These are phyloP conservation scores for Takakia lepidozioides DNA, from an alignment of 225 moss, liverwort and hornwort species.

Conservation along the genomic window DNA sequence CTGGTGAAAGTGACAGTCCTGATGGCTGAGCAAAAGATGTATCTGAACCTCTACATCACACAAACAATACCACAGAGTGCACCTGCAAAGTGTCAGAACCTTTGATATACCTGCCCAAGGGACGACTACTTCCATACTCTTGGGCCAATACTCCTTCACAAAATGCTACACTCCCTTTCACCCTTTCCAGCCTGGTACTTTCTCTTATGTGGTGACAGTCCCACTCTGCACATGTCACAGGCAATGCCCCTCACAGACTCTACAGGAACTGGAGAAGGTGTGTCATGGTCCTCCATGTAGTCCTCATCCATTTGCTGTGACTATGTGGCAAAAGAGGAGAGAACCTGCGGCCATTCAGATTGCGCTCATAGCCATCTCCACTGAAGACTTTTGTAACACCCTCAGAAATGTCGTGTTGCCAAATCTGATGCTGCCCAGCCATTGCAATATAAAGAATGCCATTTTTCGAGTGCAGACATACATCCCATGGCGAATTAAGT, in stretches of 20 bases:
- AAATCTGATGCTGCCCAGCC: conserved; percentile 97
- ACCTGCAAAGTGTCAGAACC: too few relatives aligned
- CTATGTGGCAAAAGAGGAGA: too few relatives aligned
- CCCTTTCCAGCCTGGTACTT: too few relatives aligned
- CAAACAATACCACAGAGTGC: conserved; percentile 4
- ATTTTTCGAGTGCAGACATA: conserved; percentile 57
- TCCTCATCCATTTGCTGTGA: too few relatives aligned
- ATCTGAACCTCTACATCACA: conserved; percentile 58
- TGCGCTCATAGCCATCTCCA: conserved; percentile 97
- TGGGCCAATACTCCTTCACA: background rate
- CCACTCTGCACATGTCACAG: too few relatives aligned
- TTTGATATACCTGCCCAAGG: too few relatives aligned
- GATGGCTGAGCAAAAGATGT: conserved; percentile 96
- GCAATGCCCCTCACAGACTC: too few relatives aligned
- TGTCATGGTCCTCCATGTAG: too few relatives aligned
- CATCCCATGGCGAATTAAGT: conserved; percentile 97
- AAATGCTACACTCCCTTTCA: too few relatives aligned
- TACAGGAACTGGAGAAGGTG: too few relatives aligned
- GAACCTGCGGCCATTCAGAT: conserved; percentile 87
- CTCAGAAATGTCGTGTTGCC: conserved; percentile 53
- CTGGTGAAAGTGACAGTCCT: conserved; percentile 78
- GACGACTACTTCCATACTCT: too few relatives aligned
- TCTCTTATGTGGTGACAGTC: too few relatives aligned
- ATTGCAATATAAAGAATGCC: conserved; percentile 70
- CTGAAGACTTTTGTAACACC: conserved; percentile 71